Base-by-base conservation (phyloP, 1,284 basidiomycete species). In the Bondarzewia mesenterica region DNA sequence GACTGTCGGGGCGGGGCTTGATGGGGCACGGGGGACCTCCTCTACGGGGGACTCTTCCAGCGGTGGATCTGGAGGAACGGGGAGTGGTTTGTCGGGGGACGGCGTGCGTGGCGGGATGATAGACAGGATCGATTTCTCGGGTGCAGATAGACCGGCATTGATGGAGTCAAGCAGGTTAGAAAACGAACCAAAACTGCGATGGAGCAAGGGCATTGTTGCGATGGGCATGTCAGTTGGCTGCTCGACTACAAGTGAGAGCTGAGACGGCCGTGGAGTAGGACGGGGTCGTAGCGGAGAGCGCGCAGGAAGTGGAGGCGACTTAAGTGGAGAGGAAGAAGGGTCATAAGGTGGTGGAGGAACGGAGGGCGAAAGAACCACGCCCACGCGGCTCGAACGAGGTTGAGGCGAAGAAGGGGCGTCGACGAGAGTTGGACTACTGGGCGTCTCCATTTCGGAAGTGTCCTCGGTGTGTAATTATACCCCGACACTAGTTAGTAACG, bases 1-100 rank as follows among this genome's bases (percentile, higher is more conserved):
- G n/a, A 48, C 50, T n/a, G 52, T 38, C 10, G 54, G 25, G 10
- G 47, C 26, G 15, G 52, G 44, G 7, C 53, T 42, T 10, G 27
- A 29, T 25, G 44, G 36, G 16, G 39, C 39, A 20, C 38, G 49
- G 37, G 50, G 50, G 40, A 46, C 44, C 43, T 56, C 57, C 26
- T 47, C 32, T 7, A 51, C 41, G 16, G 50, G 29, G 16, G 47
- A 46, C 18, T 47, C 38, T n/a, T 54, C 46, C 32, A 52, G 46
- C 6, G 58, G 52, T n/a, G 54, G 52, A 26, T 59, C 58, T 7
- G 64, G 63, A 7, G 61, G 58, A 2, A 59, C 56, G 21, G 65
- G 64, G 10, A 65, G 57, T 18, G 64, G 62, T 46, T 66, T 66
- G 52, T 67, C 62, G 15, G 62, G 60, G 8, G 64, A 48, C 4